Evolutionary conservation across 306 rosid species (phyloP).

Genomic region (Cicer chorassanicum): DNA sequence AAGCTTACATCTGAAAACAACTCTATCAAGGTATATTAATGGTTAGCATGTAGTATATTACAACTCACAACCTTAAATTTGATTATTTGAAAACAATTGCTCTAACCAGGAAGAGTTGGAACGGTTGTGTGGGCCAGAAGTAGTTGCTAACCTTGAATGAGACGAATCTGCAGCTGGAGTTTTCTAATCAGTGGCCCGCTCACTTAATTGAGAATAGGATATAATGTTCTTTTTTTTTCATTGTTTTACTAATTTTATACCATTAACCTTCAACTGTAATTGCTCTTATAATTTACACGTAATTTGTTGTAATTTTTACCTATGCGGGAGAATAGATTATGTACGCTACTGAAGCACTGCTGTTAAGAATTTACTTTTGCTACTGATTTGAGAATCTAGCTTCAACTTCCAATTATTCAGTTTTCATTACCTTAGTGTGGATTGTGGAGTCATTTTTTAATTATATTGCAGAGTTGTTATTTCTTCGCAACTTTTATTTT

Average conservation of each 20-base stretch:
- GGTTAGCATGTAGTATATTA: background rate
- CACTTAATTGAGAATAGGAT: conserved; percentile 54
- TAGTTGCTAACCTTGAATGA: conserved; percentile 68
- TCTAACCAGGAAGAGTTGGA: conserved; percentile 84
- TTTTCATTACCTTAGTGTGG: background rate
- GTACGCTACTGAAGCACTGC: conserved; percentile 43
- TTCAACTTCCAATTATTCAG: conserved; percentile 26
- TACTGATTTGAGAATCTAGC: conserved; percentile 29
- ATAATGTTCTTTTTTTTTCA: conserved; percentile 44
- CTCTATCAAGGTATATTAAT: conserved; percentile 67
- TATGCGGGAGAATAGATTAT: conserved; percentile 34
- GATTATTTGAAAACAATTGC: conserved; percentile 20
- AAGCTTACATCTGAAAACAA: conserved; percentile 82
- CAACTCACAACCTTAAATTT: conserved; percentile 10
- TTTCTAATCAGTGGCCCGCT: conserved; percentile 48
- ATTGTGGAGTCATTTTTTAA: background rate
- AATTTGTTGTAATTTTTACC: conserved; percentile 47
- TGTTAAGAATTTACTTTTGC: conserved; percentile 37
- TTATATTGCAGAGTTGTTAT: no score
- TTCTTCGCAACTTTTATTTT: no score
- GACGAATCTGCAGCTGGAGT: conserved; percentile 51
- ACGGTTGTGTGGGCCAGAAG: conserved; percentile 78
- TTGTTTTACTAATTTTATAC: conserved; percentile 57
- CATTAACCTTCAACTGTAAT: conserved; percentile 62
- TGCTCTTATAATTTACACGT: conserved; percentile 36